Evolutionary conservation across 2,329 filamentous ascomycete genomes (phyloP).

Genomic region (Fusarium sp.): DNA sequence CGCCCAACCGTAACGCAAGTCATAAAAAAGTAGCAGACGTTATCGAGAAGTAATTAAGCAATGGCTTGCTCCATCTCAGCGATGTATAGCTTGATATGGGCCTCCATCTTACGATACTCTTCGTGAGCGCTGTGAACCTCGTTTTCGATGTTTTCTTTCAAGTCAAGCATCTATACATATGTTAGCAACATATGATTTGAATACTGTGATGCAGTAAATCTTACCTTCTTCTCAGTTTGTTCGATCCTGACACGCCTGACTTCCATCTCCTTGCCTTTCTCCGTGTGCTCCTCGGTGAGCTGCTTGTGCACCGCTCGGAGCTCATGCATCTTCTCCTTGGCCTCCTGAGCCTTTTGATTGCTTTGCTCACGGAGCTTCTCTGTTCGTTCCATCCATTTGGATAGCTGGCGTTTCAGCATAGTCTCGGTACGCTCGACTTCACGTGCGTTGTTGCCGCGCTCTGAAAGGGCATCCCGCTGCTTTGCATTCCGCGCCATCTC

Average conservation of each 20-base stretch:
- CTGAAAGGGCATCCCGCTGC: slow-evolving; percentile 87
- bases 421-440: slow-evolving; percentile 92
- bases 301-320: slow-evolving; percentile 81
- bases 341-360: slow-evolving; percentile 81
- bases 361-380: slow-evolving; percentile 84
- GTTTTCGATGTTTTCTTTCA: slow-evolving; percentile 97
- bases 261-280: slow-evolving; percentile 93
- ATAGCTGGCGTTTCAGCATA: slow-evolving; percentile 83
- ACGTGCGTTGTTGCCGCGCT: slow-evolving; percentile 87
- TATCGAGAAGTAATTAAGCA: slow-evolving; percentile 37
- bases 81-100: slow-evolving; percentile 96
- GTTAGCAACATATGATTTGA: slow-evolving; percentile 30
- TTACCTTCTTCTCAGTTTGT: slow-evolving; percentile 97
- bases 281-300: slow-evolving; percentile 83
- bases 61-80: slow-evolving; percentile 98
- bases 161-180: slow-evolving; percentile 84
- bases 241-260: slow-evolving; percentile 92
- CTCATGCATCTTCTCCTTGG: slow-evolving; percentile 91
- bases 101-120: slow-evolving; percentile 97
- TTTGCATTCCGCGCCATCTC: slow-evolving; percentile 82
- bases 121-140: slow-evolving; percentile 91
- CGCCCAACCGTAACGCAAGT: slow-evolving; percentile 27
- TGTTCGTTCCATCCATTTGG: slow-evolving; percentile 87
- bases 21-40: slow-evolving; percentile 9
- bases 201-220: background rate